A percentile compares a stretch with the other conserved stretches of the same genome.
These are phyloP conservation scores for Heliosperma pusillum DNA, from an alignment of 148 eudicot genomes.

Conservation along the genomic window DNA sequence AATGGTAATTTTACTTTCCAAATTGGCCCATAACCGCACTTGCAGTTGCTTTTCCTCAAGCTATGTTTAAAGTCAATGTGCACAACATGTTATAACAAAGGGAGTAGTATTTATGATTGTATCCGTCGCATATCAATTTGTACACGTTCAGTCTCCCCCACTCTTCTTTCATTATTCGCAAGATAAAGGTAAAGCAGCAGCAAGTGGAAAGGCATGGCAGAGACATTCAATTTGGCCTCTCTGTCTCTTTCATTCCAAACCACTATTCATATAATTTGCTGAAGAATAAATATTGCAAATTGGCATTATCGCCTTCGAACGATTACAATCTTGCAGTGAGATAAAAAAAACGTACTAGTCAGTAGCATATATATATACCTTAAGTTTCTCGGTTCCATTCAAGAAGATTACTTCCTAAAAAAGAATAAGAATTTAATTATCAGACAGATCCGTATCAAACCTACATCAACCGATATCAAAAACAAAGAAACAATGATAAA, in stretches of 20 bases:
- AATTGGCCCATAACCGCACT: not conserved
- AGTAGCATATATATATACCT: slow-evolving; percentile 47
- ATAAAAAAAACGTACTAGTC: slow-evolving; percentile 16
- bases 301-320: slow-evolving; percentile 16
- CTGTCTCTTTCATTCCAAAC: not conserved
- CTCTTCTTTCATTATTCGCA: not conserved
- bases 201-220: not conserved
- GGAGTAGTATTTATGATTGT: too few relatives aligned
- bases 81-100: too few relatives aligned
- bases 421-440: slow-evolving; percentile 19
- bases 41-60: not conserved
- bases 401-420: slow-evolving; percentile 75
- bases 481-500: slow-evolving; percentile 2
- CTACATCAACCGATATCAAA: not conserved
- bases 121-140: not conserved
- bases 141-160: not conserved
- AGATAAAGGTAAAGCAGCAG: slow-evolving; percentile 5
- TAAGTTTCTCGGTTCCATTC: slow-evolving; percentile 52
- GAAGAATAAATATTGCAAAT: slow-evolving; percentile 6
- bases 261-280: not conserved
- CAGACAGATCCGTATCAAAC: slow-evolving; percentile 11
- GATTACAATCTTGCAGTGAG: slow-evolving; percentile 21
- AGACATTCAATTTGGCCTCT: slow-evolving; percentile 14
- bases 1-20: not conserved
- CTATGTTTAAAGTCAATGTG: not conserved